These are phyloP conservation scores for Pythium volutum DNA, from an alignment of 352 stramenopile genomes.

Conservation along the genomic window DNA sequence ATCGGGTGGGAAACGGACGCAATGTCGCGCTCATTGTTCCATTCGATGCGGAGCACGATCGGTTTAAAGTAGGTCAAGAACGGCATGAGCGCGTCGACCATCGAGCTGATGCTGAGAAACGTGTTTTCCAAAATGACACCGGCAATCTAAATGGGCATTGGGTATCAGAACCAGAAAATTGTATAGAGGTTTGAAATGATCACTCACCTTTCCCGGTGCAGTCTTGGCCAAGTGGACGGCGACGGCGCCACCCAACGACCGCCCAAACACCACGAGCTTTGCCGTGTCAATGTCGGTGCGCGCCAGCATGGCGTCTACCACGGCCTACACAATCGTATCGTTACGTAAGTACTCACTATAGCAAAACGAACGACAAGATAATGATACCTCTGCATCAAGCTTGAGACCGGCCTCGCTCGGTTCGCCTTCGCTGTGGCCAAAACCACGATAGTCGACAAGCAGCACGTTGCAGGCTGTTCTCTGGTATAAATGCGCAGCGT, in stretches of 20 bases:
- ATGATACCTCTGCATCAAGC: constrained; percentile 82
- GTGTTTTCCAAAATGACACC: constrained; percentile 95
- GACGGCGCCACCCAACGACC: constrained; percentile 91
- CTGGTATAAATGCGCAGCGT: constrained; percentile 88
- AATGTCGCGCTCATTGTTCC: constrained; percentile 77
- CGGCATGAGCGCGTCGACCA: constrained; percentile 94
- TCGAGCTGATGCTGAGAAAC: constrained; percentile 91
- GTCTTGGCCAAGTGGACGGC: constrained; percentile 89
- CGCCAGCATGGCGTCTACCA: constrained; percentile 70
- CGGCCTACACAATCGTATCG: constrained; percentile 57
- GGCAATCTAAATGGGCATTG: constrained; percentile 47
- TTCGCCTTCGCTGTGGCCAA: constrained; percentile 87
- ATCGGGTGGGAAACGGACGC: constrained; percentile 73
- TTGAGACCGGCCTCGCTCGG: constrained; percentile 89
- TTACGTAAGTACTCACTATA: background rate
- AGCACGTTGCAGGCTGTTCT: constrained; percentile 89
- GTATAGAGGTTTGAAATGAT: background rate
- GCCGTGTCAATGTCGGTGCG: constrained; percentile 78
- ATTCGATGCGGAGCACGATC: constrained; percentile 90
- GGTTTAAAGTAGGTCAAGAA: constrained; percentile 87
- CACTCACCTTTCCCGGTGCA: constrained; percentile 51
- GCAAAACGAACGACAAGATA: background rate
- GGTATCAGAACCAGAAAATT: background rate
- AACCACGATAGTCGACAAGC: constrained; percentile 94
- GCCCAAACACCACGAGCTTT: constrained; percentile 91